These are phyloP conservation scores for Talaromyces sp. DNA, from an alignment of 2,329 filamentous ascomycete species.

Conservation along the genomic window DNA sequence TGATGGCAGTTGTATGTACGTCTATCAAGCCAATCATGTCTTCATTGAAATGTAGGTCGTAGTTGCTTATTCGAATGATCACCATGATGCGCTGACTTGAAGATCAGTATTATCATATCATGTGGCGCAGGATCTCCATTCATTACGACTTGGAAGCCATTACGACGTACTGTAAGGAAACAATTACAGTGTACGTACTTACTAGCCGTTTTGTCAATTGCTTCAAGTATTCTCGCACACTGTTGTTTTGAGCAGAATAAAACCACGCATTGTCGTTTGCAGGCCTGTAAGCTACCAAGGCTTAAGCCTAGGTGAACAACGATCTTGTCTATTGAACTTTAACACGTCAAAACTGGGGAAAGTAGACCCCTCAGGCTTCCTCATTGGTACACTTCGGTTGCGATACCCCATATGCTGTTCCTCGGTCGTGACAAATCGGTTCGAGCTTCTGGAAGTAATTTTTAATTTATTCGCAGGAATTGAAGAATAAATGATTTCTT, in stretches of 20 bases:
- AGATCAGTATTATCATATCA: neutral
- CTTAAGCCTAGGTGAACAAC: neutral
- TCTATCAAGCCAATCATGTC: neutral
- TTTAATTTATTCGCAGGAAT: neutral
- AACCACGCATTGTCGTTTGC: neutral
- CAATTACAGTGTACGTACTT: neutral
- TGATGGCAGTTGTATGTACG: neutral
- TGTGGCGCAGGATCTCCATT: neutral
- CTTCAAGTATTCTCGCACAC: neutral
- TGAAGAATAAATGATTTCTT: neutral
- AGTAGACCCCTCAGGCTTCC: slow-evolving; percentile 3
- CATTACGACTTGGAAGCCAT: neutral
- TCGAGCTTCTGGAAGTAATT: neutral
- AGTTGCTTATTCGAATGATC: neutral
- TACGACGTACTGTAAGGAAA: neutral
- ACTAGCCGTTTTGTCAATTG: neutral
- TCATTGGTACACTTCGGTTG: neutral
- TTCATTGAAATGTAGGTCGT: neutral
- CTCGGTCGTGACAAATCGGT: neutral
- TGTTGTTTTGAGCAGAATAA: neutral
- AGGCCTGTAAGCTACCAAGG: neutral
- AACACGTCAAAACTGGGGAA: neutral
- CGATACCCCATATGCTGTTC: neutral
- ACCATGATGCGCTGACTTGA: neutral
- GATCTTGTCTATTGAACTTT: slow-evolving; percentile 7